Evolutionary conservation across 2,329 filamentous ascomycete genomes (phyloP).

Genomic region (Aspergillus novoparasiticus): DNA sequence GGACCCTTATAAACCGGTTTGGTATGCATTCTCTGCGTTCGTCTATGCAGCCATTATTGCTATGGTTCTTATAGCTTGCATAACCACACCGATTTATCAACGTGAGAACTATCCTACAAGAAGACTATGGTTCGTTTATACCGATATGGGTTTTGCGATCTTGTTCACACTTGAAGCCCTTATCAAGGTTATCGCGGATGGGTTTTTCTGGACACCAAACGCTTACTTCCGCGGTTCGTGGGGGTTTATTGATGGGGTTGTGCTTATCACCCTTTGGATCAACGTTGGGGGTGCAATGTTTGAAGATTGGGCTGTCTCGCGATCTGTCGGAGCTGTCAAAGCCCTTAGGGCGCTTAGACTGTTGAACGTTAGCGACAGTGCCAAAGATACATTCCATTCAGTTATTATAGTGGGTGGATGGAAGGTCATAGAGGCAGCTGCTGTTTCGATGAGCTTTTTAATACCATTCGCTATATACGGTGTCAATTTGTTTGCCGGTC

Average conservation of each 20-base stretch:
- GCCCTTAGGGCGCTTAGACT: slow-evolving; percentile 86
- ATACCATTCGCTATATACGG: slow-evolving; percentile 98
- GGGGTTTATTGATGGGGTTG: slow-evolving; percentile 92
- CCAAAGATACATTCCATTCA: slow-evolving; percentile 93
- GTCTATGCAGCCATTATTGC: slow-evolving; percentile 92
- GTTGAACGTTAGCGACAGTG: slow-evolving; percentile 94
- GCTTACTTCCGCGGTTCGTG: slow-evolving; percentile 95
- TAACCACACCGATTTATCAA: slow-evolving; percentile 93
- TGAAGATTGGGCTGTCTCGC: slow-evolving; percentile 80
- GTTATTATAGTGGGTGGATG: slow-evolving; percentile 91
- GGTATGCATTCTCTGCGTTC: slow-evolving; percentile 91
- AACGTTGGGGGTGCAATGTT: slow-evolving; percentile 83
- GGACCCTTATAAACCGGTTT: slow-evolving; percentile 82
- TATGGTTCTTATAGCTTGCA: slow-evolving; percentile 95
- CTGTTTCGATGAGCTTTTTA: slow-evolving; percentile 90
- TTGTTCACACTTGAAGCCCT: slow-evolving; percentile 83
- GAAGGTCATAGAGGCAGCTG: slow-evolving; percentile 85
- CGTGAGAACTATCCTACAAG: slow-evolving; percentile 75
- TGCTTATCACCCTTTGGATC: slow-evolving; percentile 91
- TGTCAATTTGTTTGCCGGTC: slow-evolving; percentile 85
- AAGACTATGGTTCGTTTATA: slow-evolving; percentile 93
- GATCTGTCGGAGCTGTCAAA: slow-evolving; percentile 95
- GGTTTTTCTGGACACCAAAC: slow-evolving; percentile 94
- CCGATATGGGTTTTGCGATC: slow-evolving; percentile 83
- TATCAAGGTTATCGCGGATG: slow-evolving; percentile 94